A percentile compares a stretch with the other conserved stretches of the same genome.
phyloP scores from a whole-genome alignment of 352 stramenopile genomes.

The Phytophthora macrochlamydospora region DNA sequence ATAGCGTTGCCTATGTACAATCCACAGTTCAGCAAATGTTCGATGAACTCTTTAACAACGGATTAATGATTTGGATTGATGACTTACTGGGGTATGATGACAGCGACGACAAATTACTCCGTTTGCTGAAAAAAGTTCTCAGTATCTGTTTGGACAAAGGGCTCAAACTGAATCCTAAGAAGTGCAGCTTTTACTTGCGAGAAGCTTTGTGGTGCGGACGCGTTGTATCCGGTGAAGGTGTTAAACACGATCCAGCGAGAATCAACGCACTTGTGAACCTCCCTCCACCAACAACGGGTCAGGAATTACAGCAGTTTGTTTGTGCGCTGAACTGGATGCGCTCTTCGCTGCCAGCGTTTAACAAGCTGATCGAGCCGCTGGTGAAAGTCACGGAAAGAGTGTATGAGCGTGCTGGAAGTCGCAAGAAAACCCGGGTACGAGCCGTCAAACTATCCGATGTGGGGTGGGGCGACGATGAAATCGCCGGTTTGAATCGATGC shows the following conservation, averaged over 20 bases:
- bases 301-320: constrained; percentile 23
- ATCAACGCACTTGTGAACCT: constrained; percentile 1
- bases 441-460: background rate
- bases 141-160: constrained; percentile 4
- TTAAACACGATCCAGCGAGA: constrained; percentile 4
- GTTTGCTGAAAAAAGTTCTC: constrained; percentile 2
- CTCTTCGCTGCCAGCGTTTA: constrained; percentile 15
- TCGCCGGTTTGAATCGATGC: constrained; percentile 2
- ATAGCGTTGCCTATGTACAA: constrained; percentile 17
- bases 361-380: constrained; percentile 7
- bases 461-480: constrained; percentile 4
- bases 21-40: constrained; percentile 22
- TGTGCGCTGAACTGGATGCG: constrained; percentile 30
- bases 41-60: constrained; percentile 10
- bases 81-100: constrained; percentile 10
- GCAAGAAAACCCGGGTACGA: background rate
- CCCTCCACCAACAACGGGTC: background rate
- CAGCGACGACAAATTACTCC: background rate
- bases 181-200: constrained; percentile 9
- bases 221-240: constrained; percentile 7
- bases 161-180: constrained; percentile 14
- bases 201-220: constrained; percentile 18
- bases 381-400: constrained; percentile 11
- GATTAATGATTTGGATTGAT: constrained; percentile 16
- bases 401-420: constrained; percentile 1